These are phyloP conservation scores for Theileria parva DNA, from an alignment of 169 alveolate genomes.

Conservation along the genomic window DNA sequence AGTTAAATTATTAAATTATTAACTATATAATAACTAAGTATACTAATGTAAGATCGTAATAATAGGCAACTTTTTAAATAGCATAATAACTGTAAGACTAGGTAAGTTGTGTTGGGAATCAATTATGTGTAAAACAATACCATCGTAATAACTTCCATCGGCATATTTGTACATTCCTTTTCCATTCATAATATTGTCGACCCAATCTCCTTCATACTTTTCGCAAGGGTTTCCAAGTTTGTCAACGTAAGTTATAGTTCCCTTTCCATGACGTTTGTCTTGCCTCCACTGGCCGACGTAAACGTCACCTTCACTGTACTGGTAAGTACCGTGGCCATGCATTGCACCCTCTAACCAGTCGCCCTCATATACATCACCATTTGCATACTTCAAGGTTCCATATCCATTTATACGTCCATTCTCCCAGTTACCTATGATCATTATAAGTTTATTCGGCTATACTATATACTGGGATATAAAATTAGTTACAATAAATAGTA, in stretches of 20 bases:
- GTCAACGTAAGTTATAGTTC: slow-evolving; percentile 85
- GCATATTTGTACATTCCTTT: slow-evolving; percentile 88
- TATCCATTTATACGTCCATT: slow-evolving; percentile 89
- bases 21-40: too few relatives aligned
- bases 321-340: slow-evolving; percentile 92
- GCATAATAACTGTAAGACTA: not conserved
- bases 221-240: slow-evolving; percentile 77
- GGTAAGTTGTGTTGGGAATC: not conserved
- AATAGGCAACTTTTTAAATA: too few relatives aligned
- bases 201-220: slow-evolving; percentile 91
- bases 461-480: too few relatives aligned
- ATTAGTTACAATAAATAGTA: too few relatives aligned
- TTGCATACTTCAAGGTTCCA: slow-evolving; percentile 87
- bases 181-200: slow-evolving; percentile 92
- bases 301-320: slow-evolving; percentile 91
- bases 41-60: too few relatives aligned
- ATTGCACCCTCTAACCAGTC: slow-evolving; percentile 93
- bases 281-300: slow-evolving; percentile 93
- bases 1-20: too few relatives aligned
- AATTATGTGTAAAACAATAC: not conserved
- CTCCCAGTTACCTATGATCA: slow-evolving; percentile 86
- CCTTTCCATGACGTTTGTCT: slow-evolving; percentile 93
- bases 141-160: slow-evolving; percentile 93
- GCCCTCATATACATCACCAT: slow-evolving; percentile 95
- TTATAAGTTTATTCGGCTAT: too few relatives aligned